These are phyloP conservation scores for Termitomyces sp. DNA, from an alignment of 768 basidiomycete species.

Conservation along the genomic window DNA sequence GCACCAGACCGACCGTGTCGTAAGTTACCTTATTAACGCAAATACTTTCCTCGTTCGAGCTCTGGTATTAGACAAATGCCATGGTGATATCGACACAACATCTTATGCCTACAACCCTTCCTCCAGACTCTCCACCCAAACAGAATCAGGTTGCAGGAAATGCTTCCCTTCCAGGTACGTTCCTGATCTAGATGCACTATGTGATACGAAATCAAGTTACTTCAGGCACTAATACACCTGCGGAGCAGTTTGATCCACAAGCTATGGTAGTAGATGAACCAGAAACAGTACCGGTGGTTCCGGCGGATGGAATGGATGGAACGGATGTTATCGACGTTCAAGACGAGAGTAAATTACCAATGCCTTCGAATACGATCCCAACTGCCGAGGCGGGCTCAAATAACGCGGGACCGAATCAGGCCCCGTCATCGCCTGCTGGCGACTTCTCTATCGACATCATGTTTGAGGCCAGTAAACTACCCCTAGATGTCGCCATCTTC, in stretches of 20 bases:
- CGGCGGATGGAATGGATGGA: conserved; percentile 30
- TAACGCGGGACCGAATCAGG: conserved; percentile 12
- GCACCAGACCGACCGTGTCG: conserved; percentile 47
- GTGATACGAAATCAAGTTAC: neutral
- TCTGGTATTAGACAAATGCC: conserved; percentile 64
- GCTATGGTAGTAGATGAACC: conserved; percentile 26
- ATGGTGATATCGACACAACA: conserved; percentile 92
- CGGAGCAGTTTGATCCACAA: conserved; percentile 27
- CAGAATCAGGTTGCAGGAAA: conserved; percentile 4
- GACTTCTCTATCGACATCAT: conserved; percentile 69
- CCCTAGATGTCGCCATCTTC: conserved; percentile 89
- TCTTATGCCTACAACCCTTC: conserved; percentile 39
- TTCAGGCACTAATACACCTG: conserved; percentile 15
- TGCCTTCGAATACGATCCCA: conserved; percentile 18
- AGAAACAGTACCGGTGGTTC: conserved; percentile 24
- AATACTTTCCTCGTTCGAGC: conserved; percentile 4
- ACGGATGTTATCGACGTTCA: conserved; percentile 48
- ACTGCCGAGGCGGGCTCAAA: neutral
- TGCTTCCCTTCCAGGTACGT: conserved; percentile 13
- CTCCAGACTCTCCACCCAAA: conserved; percentile 21
- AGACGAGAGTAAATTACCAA: conserved; percentile 33
- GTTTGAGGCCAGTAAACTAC: conserved; percentile 84
- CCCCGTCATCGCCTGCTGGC: conserved; percentile 27
- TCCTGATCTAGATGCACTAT: neutral
- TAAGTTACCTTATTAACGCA: conserved; percentile 22